Evolutionary conservation across 768 basidiomycete genomes (phyloP).

Genomic region (Dendrothele bispora): DNA sequence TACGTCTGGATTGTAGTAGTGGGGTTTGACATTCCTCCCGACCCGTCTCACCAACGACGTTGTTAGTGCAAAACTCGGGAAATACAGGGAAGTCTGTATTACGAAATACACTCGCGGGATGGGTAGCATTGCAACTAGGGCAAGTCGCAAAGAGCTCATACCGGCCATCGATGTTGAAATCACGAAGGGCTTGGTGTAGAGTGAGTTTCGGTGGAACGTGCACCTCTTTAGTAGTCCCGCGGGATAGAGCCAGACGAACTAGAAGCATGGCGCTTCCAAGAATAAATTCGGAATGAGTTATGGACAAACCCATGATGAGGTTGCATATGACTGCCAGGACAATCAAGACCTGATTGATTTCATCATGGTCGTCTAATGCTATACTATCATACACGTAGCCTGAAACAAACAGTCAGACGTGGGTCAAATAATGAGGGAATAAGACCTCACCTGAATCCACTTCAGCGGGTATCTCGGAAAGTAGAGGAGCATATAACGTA

Average conservation of each 20-base stretch:
- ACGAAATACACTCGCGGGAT: not conserved
- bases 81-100: not conserved
- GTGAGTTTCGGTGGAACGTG: not conserved
- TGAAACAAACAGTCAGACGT: too few relatives aligned
- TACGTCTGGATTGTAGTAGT: not conserved
- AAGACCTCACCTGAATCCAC: too few relatives aligned
- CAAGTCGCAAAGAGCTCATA: not conserved
- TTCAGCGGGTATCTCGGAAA: too few relatives aligned
- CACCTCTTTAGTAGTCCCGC: not conserved
- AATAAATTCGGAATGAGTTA: constrained; percentile 11
- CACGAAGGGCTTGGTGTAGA: not conserved
- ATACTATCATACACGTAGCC: not conserved
- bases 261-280: constrained; percentile 6
- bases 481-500: too few relatives aligned
- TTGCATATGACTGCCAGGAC: constrained; percentile 9
- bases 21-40: not conserved
- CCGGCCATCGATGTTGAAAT: not conserved
- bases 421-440: too few relatives aligned
- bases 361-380: constrained; percentile 1
- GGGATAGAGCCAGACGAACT: constrained; percentile 5
- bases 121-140: not conserved
- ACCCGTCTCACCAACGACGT: not conserved
- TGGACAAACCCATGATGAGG: constrained; percentile 7
- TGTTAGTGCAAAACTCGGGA: constrained; percentile 4
- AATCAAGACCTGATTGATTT: constrained; percentile 2